Base-by-base conservation (phyloP, 352 stramenopile species). In the Phytopythium chamaehyphon region DNA sequence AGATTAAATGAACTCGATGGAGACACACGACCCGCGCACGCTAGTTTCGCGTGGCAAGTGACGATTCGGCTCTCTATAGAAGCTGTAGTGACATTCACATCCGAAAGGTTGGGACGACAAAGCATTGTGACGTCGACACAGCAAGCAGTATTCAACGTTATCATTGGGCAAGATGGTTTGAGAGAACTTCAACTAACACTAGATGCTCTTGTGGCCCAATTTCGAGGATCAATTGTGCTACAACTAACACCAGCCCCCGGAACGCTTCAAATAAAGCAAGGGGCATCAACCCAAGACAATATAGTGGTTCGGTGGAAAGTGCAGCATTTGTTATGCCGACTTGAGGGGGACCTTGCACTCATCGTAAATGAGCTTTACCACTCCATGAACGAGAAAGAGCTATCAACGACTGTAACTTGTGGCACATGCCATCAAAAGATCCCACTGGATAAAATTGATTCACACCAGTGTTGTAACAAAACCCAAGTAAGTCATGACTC, bases 391-490 rank as follows among this genome's bases (percentile, higher is more conserved):
- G 75, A 86, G 45, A 73, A 86, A 26, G 64, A 83, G 44, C 66
- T 84, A 42, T 54, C 62, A 3, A 62, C 74, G 39, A 63, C 64
- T 33, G 74, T 88, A 44, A 75, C 66, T n/a, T 86, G 77, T 21
- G 74, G 73, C 16, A 78, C 68, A 24, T 88, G 77, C 38, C 59
- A 73, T 22, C 69, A 83, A 42, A 71, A 81, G 38, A 86, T 86
- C 31, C 68, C 51, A 16, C 63, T 88, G 15, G 75, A 84, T 10
- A 64, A 62, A 33, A 86, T 88, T 19, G 69, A 74, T 35, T 52
- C 62, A 19, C 77, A 88, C 40, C 62, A 84, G 14, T 88, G 75
- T 22, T 22, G 33, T 22, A 53, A 26, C 15, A 15, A 8, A 33
- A 6, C 18, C 2, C 23, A 40, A 12, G 2, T 26, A 21, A 16